A percentile compares a stretch with the other conserved stretches of the same genome.
Evolutionary conservation across 1,139 yeast species (phyloP).

Genomic region (Blastobotrys illinoisensis): DNA sequence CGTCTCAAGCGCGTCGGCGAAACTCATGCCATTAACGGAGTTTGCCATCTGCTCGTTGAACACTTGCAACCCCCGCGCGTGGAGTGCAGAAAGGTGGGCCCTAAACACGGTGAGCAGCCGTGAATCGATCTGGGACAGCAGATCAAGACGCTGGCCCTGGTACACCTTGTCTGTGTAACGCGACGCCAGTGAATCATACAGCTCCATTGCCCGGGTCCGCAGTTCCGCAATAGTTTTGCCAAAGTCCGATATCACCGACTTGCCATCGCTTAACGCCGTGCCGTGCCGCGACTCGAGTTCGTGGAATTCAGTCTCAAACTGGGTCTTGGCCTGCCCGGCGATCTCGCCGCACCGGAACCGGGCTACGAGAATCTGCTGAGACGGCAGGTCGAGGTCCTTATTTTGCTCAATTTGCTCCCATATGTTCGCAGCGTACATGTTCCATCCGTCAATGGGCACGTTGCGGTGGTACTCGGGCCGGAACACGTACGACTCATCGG

Average conservation of each 20-base stretch:
- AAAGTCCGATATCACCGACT: slow-evolving; percentile 26
- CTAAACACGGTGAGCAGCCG: slow-evolving; percentile 37
- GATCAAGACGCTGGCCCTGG: slow-evolving; percentile 48
- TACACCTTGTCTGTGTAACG: slow-evolving; percentile 66
- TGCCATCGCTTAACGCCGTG: slow-evolving; percentile 18
- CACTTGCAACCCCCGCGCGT: slow-evolving; percentile 27
- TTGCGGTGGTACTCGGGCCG: slow-evolving; percentile 71
- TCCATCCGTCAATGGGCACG: slow-evolving; percentile 95
- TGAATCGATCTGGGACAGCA: slow-evolving; percentile 35
- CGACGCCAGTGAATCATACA: slow-evolving; percentile 65
- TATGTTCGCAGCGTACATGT: slow-evolving; percentile 80
- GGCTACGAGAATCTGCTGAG: slow-evolving; percentile 92
- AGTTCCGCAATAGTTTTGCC: slow-evolving; percentile 26
- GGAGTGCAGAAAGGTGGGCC: slow-evolving; percentile 36
- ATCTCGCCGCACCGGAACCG: slow-evolving; percentile 94
- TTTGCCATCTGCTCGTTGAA: slow-evolving; percentile 22
- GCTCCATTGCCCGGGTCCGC: slow-evolving; percentile 39
- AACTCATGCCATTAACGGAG: slow-evolving; percentile 7
- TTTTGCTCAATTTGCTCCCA: slow-evolving; percentile 93
- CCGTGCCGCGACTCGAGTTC: slow-evolving; percentile 17
- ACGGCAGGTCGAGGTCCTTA: slow-evolving; percentile 91
- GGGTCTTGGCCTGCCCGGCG: slow-evolving; percentile 45
- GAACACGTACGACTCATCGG: slow-evolving; percentile 41
- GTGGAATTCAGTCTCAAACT: slow-evolving; percentile 36
- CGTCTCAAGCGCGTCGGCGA: neutral